Percentiles rank a stretch among this genome's conserved stretches.
phyloP scores from a whole-genome alignment of 164 flowering plant genomes.

The Saururus chinensis region DNA sequence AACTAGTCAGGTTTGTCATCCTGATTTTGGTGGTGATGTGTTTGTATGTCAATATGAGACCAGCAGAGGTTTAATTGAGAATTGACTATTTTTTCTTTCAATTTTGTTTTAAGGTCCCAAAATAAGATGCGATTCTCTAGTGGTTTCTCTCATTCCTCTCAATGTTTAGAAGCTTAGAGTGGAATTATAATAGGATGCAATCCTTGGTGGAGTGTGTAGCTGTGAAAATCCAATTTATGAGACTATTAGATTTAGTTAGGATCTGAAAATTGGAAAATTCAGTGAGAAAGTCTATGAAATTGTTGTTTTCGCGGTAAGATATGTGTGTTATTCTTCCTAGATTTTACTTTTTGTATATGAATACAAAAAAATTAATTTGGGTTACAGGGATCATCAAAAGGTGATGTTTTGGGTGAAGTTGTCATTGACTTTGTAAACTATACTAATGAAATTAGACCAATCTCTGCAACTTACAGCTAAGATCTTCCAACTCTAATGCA shows the following conservation, averaged over 20 bases:
- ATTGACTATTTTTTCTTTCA: not conserved
- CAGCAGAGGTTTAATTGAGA: not conserved
- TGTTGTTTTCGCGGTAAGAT: too few species aligned
- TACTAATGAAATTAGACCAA: conserved; percentile 46
- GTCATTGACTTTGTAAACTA: conserved; percentile 65
- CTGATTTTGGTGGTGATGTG: too few species aligned
- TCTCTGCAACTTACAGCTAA: conserved; percentile 53
- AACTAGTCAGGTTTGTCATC: not conserved
- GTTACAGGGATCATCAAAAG: conserved; percentile 69
- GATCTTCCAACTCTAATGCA: conserved; percentile 42
- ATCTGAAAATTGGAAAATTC: conserved; percentile 64
- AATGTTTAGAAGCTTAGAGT: conserved; percentile 65
- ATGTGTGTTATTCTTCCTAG: too few species aligned
- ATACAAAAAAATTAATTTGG: conserved; percentile 8
- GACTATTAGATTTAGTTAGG: conserved; percentile 55
- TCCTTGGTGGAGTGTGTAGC: conserved; percentile 50
- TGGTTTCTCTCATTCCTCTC: conserved; percentile 58
- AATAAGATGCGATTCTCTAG: conserved; percentile 42
- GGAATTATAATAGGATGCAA: conserved; percentile 46
- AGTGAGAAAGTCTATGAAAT: too few species aligned
- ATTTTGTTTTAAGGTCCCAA: conserved; percentile 40
- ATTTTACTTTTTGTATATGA: too few species aligned
- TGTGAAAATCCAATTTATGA: conserved; percentile 77
- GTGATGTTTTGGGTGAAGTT: conserved; percentile 66
- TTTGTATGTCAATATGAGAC: conserved; percentile 6